Evolutionary conservation across 148 eudicot genomes (phyloP).

Genomic region (Chenopodium suecicum): DNA sequence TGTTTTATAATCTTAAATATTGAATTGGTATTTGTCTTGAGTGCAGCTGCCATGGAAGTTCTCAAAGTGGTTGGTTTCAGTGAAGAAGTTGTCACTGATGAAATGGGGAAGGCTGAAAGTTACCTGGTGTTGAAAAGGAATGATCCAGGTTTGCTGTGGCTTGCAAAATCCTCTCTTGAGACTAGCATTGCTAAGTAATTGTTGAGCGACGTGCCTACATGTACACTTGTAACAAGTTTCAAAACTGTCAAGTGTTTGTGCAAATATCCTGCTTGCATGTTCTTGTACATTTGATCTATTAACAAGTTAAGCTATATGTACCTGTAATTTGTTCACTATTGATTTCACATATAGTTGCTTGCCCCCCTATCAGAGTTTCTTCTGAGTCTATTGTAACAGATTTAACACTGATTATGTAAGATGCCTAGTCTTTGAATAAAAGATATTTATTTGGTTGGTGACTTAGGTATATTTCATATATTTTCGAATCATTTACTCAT

Average conservation of each 20-base stretch:
- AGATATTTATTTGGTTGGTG: neutral
- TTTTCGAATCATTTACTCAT: neutral
- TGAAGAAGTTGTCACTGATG: conserved; percentile 56
- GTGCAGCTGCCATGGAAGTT: conserved; percentile 83
- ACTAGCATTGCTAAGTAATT: conserved; percentile 36
- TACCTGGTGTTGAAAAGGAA: conserved; percentile 69
- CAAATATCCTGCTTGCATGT: conserved; percentile 15
- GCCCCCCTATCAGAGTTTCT: neutral
- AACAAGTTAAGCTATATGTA: neutral
- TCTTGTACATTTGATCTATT: conserved; percentile 14
- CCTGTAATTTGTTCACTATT: neutral
- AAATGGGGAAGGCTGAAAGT: conserved; percentile 51
- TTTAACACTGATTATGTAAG: neutral
- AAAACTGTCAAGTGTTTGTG: neutral
- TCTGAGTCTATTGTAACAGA: neutral
- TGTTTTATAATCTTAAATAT: neutral
- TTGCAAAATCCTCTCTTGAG: conserved; percentile 83
- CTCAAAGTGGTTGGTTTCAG: conserved; percentile 63
- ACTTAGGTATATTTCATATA: neutral
- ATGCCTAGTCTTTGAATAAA: neutral
- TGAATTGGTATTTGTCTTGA: neutral
- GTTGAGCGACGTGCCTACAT: neutral
- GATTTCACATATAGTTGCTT: neutral
- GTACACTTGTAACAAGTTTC: neutral
- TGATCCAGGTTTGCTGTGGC: conserved; percentile 89